These are phyloP conservation scores for Aspergillus awamori DNA, from an alignment of 2,329 filamentous ascomycete species.

Conservation along the genomic window DNA sequence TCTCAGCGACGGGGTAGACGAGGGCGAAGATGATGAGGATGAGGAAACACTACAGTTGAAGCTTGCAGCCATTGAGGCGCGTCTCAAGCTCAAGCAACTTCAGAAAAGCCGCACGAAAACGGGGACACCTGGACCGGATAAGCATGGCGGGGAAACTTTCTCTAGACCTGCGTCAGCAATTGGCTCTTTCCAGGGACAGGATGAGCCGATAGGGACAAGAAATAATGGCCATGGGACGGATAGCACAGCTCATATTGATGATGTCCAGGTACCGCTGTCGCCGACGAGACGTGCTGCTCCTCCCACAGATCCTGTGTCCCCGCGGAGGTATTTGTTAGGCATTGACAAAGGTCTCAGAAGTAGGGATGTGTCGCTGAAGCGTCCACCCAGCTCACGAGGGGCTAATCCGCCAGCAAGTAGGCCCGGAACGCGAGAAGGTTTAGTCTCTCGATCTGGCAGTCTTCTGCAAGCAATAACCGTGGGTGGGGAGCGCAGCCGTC, in stretches of 20 bases:
- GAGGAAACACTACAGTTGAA: conserved; percentile 88
- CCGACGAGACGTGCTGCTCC: conserved; percentile 57
- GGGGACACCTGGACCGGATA: conserved; percentile 24
- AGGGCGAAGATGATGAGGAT: conserved; percentile 70
- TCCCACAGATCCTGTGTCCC: conserved; percentile 66
- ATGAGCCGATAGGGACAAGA: conserved; percentile 19
- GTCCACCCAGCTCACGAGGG: conserved; percentile 52
- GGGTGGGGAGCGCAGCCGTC: conserved; percentile 28
- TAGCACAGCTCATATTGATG: conserved; percentile 27
- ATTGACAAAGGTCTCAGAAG: conserved; percentile 86
- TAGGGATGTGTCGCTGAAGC: conserved; percentile 80
- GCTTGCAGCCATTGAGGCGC: conserved; percentile 84
- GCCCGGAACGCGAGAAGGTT: conserved; percentile 31
- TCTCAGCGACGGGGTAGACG: conserved; percentile 38
- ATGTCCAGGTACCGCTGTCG: conserved; percentile 77
- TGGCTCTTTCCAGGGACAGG: conserved; percentile 25
- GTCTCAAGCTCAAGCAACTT: conserved; percentile 82
- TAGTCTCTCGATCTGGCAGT: conserved; percentile 28
- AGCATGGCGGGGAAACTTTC: conserved; percentile 25
- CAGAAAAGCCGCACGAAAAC: conserved; percentile 58
- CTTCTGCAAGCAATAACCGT: conserved; percentile 16
- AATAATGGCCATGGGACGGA: conserved; percentile 11
- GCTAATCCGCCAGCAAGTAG: conserved; percentile 36
- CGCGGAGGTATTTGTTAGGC: conserved; percentile 76
- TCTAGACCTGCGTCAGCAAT: conserved; percentile 31